These are phyloP conservation scores for Candida loeiensis DNA, from an alignment of 805 yeast species.

Conservation along the genomic window DNA sequence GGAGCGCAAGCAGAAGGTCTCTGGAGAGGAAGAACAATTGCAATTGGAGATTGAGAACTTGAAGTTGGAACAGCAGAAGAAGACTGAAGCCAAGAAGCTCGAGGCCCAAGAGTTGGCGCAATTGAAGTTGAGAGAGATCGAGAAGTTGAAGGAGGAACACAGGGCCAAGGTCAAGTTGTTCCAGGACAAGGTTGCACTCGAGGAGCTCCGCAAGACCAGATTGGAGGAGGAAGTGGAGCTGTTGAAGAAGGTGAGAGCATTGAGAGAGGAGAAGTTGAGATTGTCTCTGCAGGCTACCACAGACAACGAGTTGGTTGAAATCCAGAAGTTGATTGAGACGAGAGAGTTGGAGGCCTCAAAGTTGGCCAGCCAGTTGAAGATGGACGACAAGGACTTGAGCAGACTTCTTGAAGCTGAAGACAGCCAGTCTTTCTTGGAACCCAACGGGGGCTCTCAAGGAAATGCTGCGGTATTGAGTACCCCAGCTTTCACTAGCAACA, in stretches of 20 bases:
- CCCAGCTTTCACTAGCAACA: too few relatives aligned
- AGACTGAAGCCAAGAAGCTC: slow-evolving; percentile 21
- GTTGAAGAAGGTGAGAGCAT: slow-evolving; percentile 36
- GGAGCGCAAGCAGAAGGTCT: slow-evolving; percentile 24
- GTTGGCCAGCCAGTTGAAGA: slow-evolving; percentile 31
- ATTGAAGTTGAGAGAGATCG: slow-evolving; percentile 29
- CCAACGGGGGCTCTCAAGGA: slow-evolving; percentile 27
- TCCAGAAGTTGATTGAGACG: slow-evolving; percentile 29
- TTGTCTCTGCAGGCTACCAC: slow-evolving; percentile 22
- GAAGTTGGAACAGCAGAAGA: slow-evolving; percentile 17
- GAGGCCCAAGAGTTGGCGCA: slow-evolving; percentile 31
- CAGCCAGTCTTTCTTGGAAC: slow-evolving; percentile 21
- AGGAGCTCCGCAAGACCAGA: slow-evolving; percentile 36
- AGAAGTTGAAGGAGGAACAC: slow-evolving; percentile 33
- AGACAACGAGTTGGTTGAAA: slow-evolving; percentile 21
- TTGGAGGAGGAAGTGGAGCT: slow-evolving; percentile 38
- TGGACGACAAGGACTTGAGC: slow-evolving; percentile 27
- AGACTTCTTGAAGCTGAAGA: slow-evolving; percentile 9
- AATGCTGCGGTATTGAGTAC: too few relatives aligned
- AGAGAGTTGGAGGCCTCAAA: slow-evolving; percentile 31
- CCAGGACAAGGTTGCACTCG: slow-evolving; percentile 29
- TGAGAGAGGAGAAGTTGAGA: slow-evolving; percentile 37
- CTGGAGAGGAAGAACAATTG: slow-evolving; percentile 26
- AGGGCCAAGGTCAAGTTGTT: slow-evolving; percentile 29
- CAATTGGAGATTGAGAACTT: slow-evolving; percentile 32